These are phyloP conservation scores for Oxytropis ochrocephala DNA, from an alignment of 306 rosid species.

Conservation along the genomic window DNA sequence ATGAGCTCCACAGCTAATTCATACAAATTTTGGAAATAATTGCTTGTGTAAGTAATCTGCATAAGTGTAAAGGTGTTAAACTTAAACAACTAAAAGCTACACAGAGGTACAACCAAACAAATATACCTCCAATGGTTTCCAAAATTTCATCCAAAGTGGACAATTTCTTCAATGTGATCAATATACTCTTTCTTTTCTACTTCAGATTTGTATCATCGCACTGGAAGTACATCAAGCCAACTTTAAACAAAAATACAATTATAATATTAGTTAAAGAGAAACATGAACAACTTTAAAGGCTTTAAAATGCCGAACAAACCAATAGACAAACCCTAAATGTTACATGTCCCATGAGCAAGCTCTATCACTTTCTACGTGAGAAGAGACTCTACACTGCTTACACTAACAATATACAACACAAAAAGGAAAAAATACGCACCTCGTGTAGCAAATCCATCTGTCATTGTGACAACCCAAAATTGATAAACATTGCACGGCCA, in stretches of 20 bases:
- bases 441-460: slow-evolving; percentile 80
- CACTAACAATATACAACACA: slow-evolving; percentile 6
- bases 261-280: neutral
- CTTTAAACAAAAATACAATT: neutral
- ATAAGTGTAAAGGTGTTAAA: slow-evolving; percentile 13
- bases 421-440: slow-evolving; percentile 39
- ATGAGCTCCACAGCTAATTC: slow-evolving; percentile 95
- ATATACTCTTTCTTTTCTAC: slow-evolving; percentile 95
- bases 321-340: no score
- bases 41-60: slow-evolving; percentile 90
- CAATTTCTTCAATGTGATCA: slow-evolving; percentile 94
- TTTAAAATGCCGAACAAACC: no score
- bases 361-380: no score
- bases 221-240: slow-evolving; percentile 31
- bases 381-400: no score
- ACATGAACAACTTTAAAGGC: no score
- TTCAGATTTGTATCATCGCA: slow-evolving; percentile 90
- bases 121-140: slow-evolving; percentile 86
- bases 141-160: slow-evolving; percentile 97
- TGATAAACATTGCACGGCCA: slow-evolving; percentile 88
- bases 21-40: slow-evolving; percentile 88
- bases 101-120: neutral
- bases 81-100: neutral
- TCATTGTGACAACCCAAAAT: slow-evolving; percentile 94
- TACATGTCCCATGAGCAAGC: no score